Base-by-base conservation (phyloP, 176 grass and related monocot genomes). In the Luzula sylvatica region DNA sequence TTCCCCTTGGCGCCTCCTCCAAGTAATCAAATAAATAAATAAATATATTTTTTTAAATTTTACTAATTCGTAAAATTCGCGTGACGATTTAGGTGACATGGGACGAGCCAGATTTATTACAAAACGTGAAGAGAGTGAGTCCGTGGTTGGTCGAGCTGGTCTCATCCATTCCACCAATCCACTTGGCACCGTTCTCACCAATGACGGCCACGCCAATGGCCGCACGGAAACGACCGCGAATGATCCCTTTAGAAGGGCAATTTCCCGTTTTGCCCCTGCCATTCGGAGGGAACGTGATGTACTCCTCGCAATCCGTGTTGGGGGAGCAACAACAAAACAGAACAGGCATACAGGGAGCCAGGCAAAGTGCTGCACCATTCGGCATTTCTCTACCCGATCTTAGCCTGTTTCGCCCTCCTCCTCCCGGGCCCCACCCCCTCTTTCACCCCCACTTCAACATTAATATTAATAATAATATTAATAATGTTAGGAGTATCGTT, bases 331-430 rank as follows among this genome's bases (percentile, higher is more conserved):
- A 88, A 61, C 81, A n/a, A n/a, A n/a, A n/a, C n/a, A n/a, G n/a
- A 56, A 78, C 78, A 83, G 75, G 80, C 78, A 89, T 98, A 80
- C 85, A 98, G 92, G 92, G 92, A 86, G 81, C 85, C 92, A 98
- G 92, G 92, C 92, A 98, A 35, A 4, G 7, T 64, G 47, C 26
- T 69, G 43, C 74, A 65, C 77, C 69, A 30, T 66, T 90, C 73
- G 81, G 46, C 64, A 56, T 68, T 61, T 66, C 69, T 26, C 70
- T 92, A 30, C 47, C 75, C 75, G 78, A 90, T 70, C 75, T 80
- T 58, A 75, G 67, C 72, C 44, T 77, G 61, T 62, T 43, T 75
- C 62, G 73, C 70, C 77, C 39, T 41, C 13, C 56, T 17, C 21
- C 39, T 3, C 14, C 39, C 56, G 42, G 42, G 43, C 43, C 24